These are phyloP conservation scores for Metschnikowia cubensis DNA, from an alignment of 805 yeast genomes.

Conservation along the genomic window DNA sequence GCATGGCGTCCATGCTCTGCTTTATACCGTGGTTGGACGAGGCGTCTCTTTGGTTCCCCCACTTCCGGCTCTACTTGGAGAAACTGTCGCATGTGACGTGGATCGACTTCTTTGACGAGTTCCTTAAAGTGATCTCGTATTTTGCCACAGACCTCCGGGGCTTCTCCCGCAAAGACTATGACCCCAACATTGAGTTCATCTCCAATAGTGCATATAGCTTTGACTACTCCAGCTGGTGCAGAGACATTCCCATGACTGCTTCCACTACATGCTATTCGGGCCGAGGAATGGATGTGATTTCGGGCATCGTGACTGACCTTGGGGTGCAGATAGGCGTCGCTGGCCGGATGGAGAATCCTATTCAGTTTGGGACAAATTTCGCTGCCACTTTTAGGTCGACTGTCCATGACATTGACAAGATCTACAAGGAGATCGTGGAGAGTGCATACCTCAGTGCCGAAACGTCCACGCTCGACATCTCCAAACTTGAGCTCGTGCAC, in stretches of 20 bases:
- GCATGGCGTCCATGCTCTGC: slow-evolving; percentile 9
- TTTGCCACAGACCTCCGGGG: slow-evolving; percentile 40
- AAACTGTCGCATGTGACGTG: slow-evolving; percentile 35
- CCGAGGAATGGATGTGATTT: slow-evolving; percentile 45
- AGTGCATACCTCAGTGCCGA: not conserved
- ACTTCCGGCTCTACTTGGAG: slow-evolving; percentile 36
- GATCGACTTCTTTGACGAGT: slow-evolving; percentile 32
- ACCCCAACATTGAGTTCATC: slow-evolving; percentile 11
- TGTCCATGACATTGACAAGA: slow-evolving; percentile 10
- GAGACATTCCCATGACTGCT: slow-evolving; percentile 24
- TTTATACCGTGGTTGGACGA: slow-evolving; percentile 9
- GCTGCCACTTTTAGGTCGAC: slow-evolving; percentile 9
- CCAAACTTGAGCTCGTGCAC: slow-evolving; percentile 12
- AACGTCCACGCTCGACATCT: slow-evolving; percentile 10
- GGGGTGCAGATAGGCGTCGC: slow-evolving; percentile 43
- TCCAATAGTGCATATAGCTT: slow-evolving; percentile 39
- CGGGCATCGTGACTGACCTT: slow-evolving; percentile 47
- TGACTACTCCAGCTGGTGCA: slow-evolving; percentile 49
- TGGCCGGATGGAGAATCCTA: slow-evolving; percentile 37
- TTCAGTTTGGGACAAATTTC: slow-evolving; percentile 12
- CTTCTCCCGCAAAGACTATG: slow-evolving; percentile 9
- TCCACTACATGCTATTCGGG: slow-evolving; percentile 28
- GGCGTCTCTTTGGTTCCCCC: slow-evolving; percentile 31
- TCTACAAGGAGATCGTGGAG: slow-evolving; percentile 8
- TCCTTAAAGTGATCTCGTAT: slow-evolving; percentile 41